Evolutionary conservation across 1,139 yeast genomes (phyloP).

Genomic region (Cylindricascospora bacillispora): DNA sequence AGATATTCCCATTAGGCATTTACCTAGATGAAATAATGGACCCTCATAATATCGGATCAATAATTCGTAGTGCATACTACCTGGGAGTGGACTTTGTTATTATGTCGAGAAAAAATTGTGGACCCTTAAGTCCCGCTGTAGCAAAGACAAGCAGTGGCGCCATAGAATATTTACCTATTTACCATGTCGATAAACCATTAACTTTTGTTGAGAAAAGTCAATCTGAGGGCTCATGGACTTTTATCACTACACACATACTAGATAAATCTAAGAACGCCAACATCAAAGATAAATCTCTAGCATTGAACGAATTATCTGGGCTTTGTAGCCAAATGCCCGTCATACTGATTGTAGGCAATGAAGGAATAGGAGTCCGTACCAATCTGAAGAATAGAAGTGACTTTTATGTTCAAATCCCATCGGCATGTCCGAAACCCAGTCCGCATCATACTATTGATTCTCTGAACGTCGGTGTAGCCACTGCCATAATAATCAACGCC

Average conservation of each 20-base stretch:
- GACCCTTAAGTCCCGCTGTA: conserved; percentile 57
- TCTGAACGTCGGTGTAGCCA: conserved; percentile 80
- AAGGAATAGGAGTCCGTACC: conserved; percentile 71
- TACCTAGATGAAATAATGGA: conserved; percentile 77
- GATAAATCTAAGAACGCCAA: conserved; percentile 1
- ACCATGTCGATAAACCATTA: conserved; percentile 43
- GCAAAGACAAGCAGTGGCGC: conserved; percentile 86
- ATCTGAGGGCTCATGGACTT: conserved; percentile 50
- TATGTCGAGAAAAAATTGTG: conserved; percentile 57
- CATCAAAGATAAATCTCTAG: conserved; percentile 28
- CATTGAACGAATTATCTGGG: conserved; percentile 32
- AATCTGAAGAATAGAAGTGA: conserved; percentile 52
- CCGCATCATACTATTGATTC: conserved; percentile 51
- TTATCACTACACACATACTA: conserved; percentile 41
- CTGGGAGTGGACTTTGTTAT: conserved; percentile 77
- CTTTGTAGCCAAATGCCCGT: conserved; percentile 43
- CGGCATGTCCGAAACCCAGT: conserved; percentile 14
- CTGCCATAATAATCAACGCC: conserved; percentile 39
- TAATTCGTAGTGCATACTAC: conserved; percentile 68
- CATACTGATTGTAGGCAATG: conserved; percentile 69
- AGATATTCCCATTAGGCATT: conserved; percentile 52
- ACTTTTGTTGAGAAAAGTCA: conserved; percentile 46
- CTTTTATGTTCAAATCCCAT: conserved; percentile 43
- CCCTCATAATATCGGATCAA: conserved; percentile 85
- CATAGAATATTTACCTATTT: conserved; percentile 57